phyloP scores from a whole-genome alignment of 2,329 filamentous ascomycete species.

The Hortaea werneckii region DNA sequence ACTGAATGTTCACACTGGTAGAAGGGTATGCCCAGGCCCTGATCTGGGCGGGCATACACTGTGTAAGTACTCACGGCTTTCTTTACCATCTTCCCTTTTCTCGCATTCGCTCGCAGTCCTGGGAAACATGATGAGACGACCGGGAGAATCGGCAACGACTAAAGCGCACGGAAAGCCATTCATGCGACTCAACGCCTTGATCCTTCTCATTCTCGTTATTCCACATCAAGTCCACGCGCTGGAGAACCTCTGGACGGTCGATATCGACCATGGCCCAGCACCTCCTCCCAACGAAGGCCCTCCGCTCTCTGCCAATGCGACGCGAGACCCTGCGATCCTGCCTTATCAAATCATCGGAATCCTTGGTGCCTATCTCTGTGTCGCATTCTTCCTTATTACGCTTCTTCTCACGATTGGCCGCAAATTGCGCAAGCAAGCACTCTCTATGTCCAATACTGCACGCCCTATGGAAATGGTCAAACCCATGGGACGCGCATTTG shows the following conservation, averaged over 20 bases:
- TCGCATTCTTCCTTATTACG: constrained; percentile 62
- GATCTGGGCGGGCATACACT: neutral
- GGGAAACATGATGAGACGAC: no score
- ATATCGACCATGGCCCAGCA: constrained; percentile 47
- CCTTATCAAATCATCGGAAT: constrained; percentile 78
- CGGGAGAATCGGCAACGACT: no score
- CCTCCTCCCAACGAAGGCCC: constrained; percentile 52
- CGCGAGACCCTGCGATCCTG: constrained; percentile 54
- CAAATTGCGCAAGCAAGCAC: constrained; percentile 34
- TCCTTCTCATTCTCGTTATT: constrained; percentile 14
- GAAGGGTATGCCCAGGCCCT: neutral
- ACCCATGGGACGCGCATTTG: constrained; percentile 26
- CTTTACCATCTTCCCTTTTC: neutral
- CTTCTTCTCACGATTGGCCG: constrained; percentile 39
- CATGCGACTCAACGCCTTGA: no score
- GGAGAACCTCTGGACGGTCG: constrained; percentile 28
- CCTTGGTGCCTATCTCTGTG: constrained; percentile 70
- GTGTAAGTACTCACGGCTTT: neutral
- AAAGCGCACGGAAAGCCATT: no score
- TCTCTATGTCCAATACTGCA: constrained; percentile 35
- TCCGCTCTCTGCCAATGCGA: constrained; percentile 47
- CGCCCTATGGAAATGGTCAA: constrained; percentile 50
- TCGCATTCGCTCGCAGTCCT: neutral
- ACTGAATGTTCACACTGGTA: neutral
- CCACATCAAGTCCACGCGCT: constrained; percentile 6